Evolutionary conservation across 768 basidiomycete species (phyloP), one percentile per base, ranked within the genome.

Genomic region (Atractiella rhizophila): DNA sequence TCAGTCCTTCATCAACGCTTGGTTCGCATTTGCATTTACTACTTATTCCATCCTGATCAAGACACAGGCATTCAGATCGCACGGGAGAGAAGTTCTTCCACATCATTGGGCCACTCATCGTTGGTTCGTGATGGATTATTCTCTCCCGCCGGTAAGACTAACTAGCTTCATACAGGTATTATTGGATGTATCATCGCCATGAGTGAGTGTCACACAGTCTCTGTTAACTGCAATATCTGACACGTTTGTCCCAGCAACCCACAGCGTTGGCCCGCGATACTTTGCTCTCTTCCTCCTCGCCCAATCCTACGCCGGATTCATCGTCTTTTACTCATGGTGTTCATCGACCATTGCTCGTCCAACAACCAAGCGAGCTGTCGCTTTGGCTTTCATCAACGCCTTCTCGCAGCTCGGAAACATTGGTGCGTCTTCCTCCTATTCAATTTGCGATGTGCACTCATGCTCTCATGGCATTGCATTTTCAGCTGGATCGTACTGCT

Each of bases 361-460:
- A 21, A 66, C 79, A 4, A 70, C 73, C 15, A 88, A 86, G 59
- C 72, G 82, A 5, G 78, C 82, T 3, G 75, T 82, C n/a, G 74
- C 74, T 11, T 64, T 88, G 35, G 82, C 80, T 2, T 59, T 28
- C 24, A 42, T 53, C 28, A 51, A 53, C 44, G 43, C 50, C 3
- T 44, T 53, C 35, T 46, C 46, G 6, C 49, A 50, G 26, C 63
- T 77, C 3, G 81, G 81, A 1, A 85, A 83, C 59, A 66, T 86
- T 30, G 61, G 70, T 36, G 81, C 81, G 48, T 73, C 78, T 64
- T 83, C 62, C 61, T 71, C 67, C 21, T 49, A 41, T n/a, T n/a
- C n/a, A n/a, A n/a, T n/a, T n/a, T n/a, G n/a, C n/a, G n/a, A n/a
- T n/a, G n/a, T n/a, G n/a, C n/a, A n/a, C n/a, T n/a, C n/a, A n/a